A percentile compares a stretch with the other conserved stretches of the same genome.
These are phyloP conservation scores for Yamadazyma akitaensis DNA, from an alignment of 805 yeast genomes.

Conservation along the genomic window DNA sequence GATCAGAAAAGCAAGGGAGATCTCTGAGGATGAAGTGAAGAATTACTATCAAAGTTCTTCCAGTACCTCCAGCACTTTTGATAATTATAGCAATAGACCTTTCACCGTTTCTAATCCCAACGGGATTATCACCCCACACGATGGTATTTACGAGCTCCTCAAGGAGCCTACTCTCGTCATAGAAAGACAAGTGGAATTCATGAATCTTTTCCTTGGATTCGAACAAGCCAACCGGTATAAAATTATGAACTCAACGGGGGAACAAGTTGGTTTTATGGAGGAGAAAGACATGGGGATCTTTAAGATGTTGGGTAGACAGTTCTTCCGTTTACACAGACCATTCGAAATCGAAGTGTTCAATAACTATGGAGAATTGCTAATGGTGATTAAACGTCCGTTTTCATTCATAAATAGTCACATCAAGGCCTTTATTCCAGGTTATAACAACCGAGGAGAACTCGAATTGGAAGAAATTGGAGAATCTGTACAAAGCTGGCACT, in stretches of 20 bases:
- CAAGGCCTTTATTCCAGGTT: slow-evolving; percentile 63
- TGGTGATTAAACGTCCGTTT: slow-evolving; percentile 78
- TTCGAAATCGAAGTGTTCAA: slow-evolving; percentile 72
- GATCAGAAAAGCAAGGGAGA: slow-evolving; percentile 27
- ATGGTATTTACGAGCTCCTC: slow-evolving; percentile 60
- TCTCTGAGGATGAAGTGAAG: slow-evolving; percentile 34
- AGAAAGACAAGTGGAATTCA: slow-evolving; percentile 83
- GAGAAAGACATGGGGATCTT: slow-evolving; percentile 75
- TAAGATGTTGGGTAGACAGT: slow-evolving; percentile 74
- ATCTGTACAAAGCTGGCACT: slow-evolving; percentile 89
- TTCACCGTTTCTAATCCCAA: slow-evolving; percentile 29
- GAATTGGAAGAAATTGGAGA: slow-evolving; percentile 67
- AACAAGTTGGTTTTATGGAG: slow-evolving; percentile 71
- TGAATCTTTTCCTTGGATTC: slow-evolving; percentile 83
- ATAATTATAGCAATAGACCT: slow-evolving; percentile 15
- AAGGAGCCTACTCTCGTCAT: slow-evolving; percentile 81
- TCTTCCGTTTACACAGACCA: slow-evolving; percentile 84
- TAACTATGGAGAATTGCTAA: slow-evolving; percentile 52
- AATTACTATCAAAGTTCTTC: slow-evolving; percentile 4
- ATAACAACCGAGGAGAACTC: slow-evolving; percentile 30
- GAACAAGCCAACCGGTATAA: slow-evolving; percentile 86
- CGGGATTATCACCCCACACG: slow-evolving; percentile 52
- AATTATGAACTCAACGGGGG: slow-evolving; percentile 70
- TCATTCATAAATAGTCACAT: slow-evolving; percentile 87
- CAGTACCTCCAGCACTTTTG: background rate